phyloP scores from a whole-genome alignment of 129 eudicot genomes.

The Scalesia atractyloides region DNA sequence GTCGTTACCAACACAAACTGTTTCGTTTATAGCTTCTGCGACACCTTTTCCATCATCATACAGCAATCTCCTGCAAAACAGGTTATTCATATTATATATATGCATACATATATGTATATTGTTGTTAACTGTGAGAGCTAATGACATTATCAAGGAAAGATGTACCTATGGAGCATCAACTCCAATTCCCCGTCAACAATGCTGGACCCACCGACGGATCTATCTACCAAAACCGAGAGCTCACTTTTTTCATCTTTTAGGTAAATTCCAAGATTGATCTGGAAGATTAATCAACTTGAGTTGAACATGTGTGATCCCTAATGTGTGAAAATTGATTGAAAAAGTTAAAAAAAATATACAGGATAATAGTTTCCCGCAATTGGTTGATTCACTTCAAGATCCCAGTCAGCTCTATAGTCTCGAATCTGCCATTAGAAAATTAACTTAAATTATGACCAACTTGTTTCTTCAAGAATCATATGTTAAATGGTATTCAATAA shows the following conservation, averaged over 20 bases:
- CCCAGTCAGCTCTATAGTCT: constrained; percentile 88
- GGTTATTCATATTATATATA: neutral
- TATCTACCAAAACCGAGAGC: constrained; percentile 79
- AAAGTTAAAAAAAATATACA: constrained; percentile 45
- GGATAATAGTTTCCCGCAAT: constrained; percentile 94
- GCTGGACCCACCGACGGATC: constrained; percentile 94
- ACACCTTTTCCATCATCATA: constrained; percentile 91
- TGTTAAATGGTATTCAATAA: neutral
- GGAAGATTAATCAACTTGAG: constrained; percentile 24
- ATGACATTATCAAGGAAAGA: neutral
- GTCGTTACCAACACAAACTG: constrained; percentile 56
- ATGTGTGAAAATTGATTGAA: neutral
- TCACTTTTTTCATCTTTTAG: constrained; percentile 71
- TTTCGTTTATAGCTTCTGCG: constrained; percentile 84
- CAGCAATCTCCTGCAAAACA: constrained; percentile 71
- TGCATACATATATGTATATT: neutral
- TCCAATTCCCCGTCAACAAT: constrained; percentile 84
- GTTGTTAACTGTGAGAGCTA: neutral
- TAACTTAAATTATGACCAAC: neutral
- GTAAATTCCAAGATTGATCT: constrained; percentile 93
- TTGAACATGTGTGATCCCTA: neutral
- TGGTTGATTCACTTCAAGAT: constrained; percentile 88
- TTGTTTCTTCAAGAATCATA: neutral
- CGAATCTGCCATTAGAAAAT: constrained; percentile 58
- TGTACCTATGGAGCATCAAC: constrained; percentile 84